Evolutionary conservation across 176 grass and related monocot species (phyloP).

Genomic region (Musa schizocarpa): DNA sequence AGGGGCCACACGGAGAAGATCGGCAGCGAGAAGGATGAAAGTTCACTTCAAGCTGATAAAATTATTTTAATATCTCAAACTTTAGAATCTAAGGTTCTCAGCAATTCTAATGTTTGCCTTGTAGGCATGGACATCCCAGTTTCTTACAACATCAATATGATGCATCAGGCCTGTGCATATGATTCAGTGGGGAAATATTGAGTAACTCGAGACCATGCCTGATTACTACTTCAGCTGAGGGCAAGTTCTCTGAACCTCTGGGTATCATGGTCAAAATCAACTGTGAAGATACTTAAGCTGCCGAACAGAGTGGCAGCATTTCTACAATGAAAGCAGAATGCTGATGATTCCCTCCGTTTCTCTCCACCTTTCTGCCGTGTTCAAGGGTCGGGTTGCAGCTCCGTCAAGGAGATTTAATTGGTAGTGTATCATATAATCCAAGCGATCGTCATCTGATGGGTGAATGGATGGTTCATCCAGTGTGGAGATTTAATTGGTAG

Average conservation of each 20-base stretch:
- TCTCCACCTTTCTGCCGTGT: no score
- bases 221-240: constrained; percentile 20
- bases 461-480: no score
- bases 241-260: constrained; percentile 26
- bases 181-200: constrained; percentile 53
- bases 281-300: constrained; percentile 74
- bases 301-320: constrained; percentile 49
- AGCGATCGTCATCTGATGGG: no score
- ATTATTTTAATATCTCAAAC: constrained; percentile 54
- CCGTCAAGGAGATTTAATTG: no score
- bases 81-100: constrained; percentile 60
- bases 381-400: no score
- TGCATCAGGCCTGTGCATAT: constrained; percentile 54
- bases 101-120: constrained; percentile 59
- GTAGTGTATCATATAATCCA: no score
- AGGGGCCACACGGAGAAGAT: constrained; percentile 33
- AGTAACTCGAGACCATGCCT: constrained; percentile 53
- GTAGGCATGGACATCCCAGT: constrained; percentile 84
- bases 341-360: no score
- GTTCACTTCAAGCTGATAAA: constrained; percentile 30
- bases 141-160: constrained; percentile 59
- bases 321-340: constrained; percentile 39
- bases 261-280: constrained; percentile 65
- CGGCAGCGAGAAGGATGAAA: constrained; percentile 19
- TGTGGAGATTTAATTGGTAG: no score